Conservation (phyloP, 1,139 yeast genomes). For the Kurtzmaniella quercitrusa region DNA sequence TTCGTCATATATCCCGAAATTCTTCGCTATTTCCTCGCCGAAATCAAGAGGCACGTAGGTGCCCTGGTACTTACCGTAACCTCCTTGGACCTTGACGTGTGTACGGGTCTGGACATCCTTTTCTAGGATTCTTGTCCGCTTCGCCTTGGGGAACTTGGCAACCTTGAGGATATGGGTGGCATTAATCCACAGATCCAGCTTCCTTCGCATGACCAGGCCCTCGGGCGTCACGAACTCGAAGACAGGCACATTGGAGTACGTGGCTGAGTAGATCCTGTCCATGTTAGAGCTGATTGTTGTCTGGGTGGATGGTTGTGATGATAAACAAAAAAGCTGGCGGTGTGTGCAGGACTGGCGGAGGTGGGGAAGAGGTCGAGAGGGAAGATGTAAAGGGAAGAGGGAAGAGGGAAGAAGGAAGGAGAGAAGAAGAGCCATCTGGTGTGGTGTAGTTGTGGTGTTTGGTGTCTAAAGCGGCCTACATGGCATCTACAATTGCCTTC, state of each 20-base stretch:
- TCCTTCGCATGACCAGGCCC: slow-evolving; percentile 80
- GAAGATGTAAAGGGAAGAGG: background rate
- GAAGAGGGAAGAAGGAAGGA: background rate
- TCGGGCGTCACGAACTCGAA: slow-evolving; percentile 66
- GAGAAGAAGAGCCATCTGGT: no score
- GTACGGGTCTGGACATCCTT: slow-evolving; percentile 80
- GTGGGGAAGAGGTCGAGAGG: background rate
- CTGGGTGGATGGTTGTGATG: slow-evolving; percentile 2
- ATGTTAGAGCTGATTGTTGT: background rate
- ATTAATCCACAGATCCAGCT: slow-evolving; percentile 77
- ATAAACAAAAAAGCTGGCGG: background rate
- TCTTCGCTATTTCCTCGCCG: slow-evolving; percentile 62
- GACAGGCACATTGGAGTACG: slow-evolving; percentile 77
- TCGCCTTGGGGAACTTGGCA: slow-evolving; percentile 83
- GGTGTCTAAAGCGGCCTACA: no score
- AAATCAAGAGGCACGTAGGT: slow-evolving; percentile 81
- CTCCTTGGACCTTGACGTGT: slow-evolving; percentile 94
- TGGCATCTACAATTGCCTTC: no score
- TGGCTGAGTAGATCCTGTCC: slow-evolving; percentile 65
- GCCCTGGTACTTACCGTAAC: slow-evolving; percentile 93
- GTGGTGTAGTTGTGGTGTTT: no score
- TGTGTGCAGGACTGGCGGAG: background rate
- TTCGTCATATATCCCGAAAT: slow-evolving; percentile 66
- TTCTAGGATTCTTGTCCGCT: slow-evolving; percentile 79
- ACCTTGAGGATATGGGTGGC: slow-evolving; percentile 88